A percentile compares a stretch with the other conserved stretches of the same genome.
phyloP scores from a whole-genome alignment of 1,139 yeast genomes.

The Fermentozyma sake region DNA sequence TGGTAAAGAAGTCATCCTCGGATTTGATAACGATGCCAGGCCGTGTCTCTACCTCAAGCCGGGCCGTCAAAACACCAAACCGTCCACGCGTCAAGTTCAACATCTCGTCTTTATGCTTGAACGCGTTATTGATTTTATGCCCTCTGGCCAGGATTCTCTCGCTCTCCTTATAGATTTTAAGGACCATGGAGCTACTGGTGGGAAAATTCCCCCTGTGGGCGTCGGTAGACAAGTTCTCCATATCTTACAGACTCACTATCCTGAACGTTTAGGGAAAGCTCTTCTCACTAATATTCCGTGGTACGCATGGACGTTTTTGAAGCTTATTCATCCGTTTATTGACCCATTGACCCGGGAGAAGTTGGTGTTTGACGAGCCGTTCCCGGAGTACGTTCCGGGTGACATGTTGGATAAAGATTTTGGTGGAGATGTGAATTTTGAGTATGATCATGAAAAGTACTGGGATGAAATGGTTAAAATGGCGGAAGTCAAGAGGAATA shows the following conservation, averaged over 20 bases:
- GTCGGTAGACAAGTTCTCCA: constrained; percentile 79
- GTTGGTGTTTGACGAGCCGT: constrained; percentile 85
- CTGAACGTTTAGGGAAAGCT: constrained; percentile 91
- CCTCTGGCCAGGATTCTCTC: constrained; percentile 46
- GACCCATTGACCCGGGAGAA: constrained; percentile 94
- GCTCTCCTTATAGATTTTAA: constrained; percentile 46
- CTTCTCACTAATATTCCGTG: constrained; percentile 88
- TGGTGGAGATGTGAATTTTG: constrained; percentile 81
- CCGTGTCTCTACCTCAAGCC: constrained; percentile 48
- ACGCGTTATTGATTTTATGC: constrained; percentile 45
- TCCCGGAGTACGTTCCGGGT: constrained; percentile 71
- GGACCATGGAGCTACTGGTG: constrained; percentile 46
- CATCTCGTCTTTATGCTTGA: constrained; percentile 50
- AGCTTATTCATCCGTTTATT: constrained; percentile 86
- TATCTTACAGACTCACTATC: constrained; percentile 91
- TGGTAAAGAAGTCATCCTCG: constrained; percentile 45
- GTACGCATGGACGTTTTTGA: constrained; percentile 85
- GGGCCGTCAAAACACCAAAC: constrained; percentile 46
- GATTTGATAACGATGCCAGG: constrained; percentile 43
- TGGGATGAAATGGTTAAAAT: constrained; percentile 70
- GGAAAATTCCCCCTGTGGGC: constrained; percentile 79
- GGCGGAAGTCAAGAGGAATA: constrained; percentile 50
- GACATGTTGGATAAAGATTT: constrained; percentile 80
- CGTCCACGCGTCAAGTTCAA: constrained; percentile 42
- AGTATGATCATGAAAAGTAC: constrained; percentile 70